Evolutionary conservation across 306 rosid genomes (phyloP).

Genomic region (Dicorynia guianensis): DNA sequence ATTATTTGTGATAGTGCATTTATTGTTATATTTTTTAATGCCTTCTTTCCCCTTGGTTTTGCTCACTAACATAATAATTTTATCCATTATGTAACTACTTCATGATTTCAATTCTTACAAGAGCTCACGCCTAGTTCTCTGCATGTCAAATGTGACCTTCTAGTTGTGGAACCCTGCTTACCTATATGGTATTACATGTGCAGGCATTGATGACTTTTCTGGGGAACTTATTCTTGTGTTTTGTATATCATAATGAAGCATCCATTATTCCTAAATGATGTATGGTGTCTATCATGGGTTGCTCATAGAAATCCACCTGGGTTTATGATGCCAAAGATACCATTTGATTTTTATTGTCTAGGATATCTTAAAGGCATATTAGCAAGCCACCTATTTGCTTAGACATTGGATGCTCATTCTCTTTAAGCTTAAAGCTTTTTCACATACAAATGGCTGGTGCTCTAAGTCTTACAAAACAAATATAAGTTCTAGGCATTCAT

Average conservation of each 20-base stretch:
- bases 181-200: slow-evolving; percentile 20
- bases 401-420: not conserved
- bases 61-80: not conserved
- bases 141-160: not conserved
- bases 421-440: slow-evolving; percentile 7
- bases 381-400: slow-evolving; percentile 14
- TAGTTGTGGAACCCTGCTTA: slow-evolving; percentile 20
- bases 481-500: too few relatives aligned
- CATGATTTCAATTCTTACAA: not conserved
- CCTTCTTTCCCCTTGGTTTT: not conserved
- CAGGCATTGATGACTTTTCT: not conserved
- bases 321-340: slow-evolving; percentile 6
- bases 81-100: slow-evolving; percentile 12
- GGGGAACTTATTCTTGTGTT: not conserved
- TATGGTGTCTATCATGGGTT: not conserved
- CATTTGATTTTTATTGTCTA: not conserved
- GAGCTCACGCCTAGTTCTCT: slow-evolving; percentile 4
- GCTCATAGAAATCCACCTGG: not conserved
- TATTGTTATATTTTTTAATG: not conserved
- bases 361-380: slow-evolving; percentile 12
- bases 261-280: slow-evolving; percentile 11
- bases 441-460: not conserved
- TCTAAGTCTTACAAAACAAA: too few relatives aligned
- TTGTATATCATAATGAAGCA: not conserved
- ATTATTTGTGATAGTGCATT: not conserved